Evolutionary conservation across 2,329 filamentous ascomycete genomes (phyloP).

Genomic region (Colletotrichum gloeosporioides): DNA sequence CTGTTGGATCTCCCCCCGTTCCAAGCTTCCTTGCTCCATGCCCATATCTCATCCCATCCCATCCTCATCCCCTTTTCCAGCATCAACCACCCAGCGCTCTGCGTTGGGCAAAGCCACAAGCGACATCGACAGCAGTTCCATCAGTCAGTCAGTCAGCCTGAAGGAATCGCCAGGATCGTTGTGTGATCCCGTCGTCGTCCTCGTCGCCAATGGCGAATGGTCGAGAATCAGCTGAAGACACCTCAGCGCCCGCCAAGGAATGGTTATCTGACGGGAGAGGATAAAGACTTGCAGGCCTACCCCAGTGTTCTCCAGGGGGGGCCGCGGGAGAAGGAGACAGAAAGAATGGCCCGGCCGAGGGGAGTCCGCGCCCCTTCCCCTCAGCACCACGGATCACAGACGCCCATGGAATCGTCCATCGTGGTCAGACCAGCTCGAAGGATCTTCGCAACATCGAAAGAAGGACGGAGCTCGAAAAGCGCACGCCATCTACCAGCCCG

Average conservation of each 20-base stretch:
- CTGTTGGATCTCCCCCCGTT: not conserved
- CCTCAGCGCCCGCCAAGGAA: constrained; percentile 7
- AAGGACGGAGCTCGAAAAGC: not conserved
- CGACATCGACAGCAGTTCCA: not conserved
- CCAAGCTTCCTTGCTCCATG: not conserved
- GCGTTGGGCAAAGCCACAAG: not conserved
- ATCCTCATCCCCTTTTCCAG: not conserved
- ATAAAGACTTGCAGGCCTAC: constrained; percentile 11
- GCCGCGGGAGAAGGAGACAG: not conserved
- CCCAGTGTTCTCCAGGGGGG: constrained; percentile 12
- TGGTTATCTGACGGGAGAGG: constrained; percentile 7
- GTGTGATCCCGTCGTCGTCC: not conserved
- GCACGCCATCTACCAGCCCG: not conserved
- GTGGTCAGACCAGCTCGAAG: not conserved
- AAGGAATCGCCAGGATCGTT: not conserved
- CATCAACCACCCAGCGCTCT: not conserved
- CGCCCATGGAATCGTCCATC: not conserved
- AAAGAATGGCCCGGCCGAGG: not conserved
- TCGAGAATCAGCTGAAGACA: constrained; percentile 4
- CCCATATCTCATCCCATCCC: not conserved
- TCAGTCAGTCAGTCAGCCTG: not conserved
- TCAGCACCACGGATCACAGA: not conserved
- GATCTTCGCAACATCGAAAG: not conserved
- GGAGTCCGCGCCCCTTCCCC: not conserved
- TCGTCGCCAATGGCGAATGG: not conserved